Base-by-base conservation (phyloP, 768 basidiomycete species). In the Pleurotus citrinopileatus region DNA sequence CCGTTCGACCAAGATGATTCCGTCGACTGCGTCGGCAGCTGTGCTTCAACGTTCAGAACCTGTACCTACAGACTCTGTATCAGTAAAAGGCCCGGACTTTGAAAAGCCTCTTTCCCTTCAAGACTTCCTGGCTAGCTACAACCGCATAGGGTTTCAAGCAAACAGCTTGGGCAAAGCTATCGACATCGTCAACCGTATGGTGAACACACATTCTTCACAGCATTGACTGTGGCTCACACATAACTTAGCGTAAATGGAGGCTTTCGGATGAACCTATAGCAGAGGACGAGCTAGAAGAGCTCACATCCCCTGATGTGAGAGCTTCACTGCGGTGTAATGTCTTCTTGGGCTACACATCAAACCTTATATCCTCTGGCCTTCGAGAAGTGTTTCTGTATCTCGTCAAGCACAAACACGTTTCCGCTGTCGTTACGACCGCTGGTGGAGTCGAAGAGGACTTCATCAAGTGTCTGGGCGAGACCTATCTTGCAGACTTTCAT, bases 391-490 rank as follows among this genome's bases (percentile, higher is more conserved):
- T 99, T 59, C 77, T 88, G 20, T 84, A 94, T 69, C 86, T 99
- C 36, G 95, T 94, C 27, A 94, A 98, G 69, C 86, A 98, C 73
- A 88, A 85, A 58, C 90, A 97, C 61, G 82, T 99, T 55, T 78
- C 86, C 19, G 89, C 85, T 19, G 77, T 99, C 57, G 97, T 98
- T 22, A 99, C 97, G 2, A 99, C 97, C 0, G 97, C 97, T 3
- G 97, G 97, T 5, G 97, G 97, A 6, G 89, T 99, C 61, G 97
- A 99, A 67, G 97, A 99, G 73, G 97, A 99, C 71, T 91, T 98
- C 56, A 97, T 99, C 71, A 99, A 99, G 70, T 98, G 97, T 68
- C 81, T 99, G 3, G 95, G 93, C n/a, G 86, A 89, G 66, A 99
- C 97, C 0, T 98, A 95, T 62, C 78, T 98, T 40, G 92, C 92